Base-by-base conservation (phyloP, 257 asterid species). In the Perilla frutescens region DNA sequence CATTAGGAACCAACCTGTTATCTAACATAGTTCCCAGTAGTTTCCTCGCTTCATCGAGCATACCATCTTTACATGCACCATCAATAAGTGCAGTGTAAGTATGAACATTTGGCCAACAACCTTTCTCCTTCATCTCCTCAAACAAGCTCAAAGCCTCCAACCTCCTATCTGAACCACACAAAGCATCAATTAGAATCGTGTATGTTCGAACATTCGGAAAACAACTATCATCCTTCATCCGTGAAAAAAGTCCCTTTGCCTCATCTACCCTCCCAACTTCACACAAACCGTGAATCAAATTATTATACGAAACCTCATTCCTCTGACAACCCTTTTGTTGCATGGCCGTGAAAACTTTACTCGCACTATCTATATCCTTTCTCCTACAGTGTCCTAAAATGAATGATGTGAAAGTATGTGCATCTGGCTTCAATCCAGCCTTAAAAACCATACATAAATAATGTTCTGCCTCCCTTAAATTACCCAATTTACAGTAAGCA, bases 341-440 rank as follows among this genome's bases (percentile, higher is more conserved):
- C 96, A 91, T 91, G 12, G 62, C 66, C 74, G 37, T 31, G 76
- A 89, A 89, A 72, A 89, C 73, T 55, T 71, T 72, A 54, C 29
- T 54, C 2, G 90, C 97, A 65, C 78, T 80, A 76, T 81, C 81
- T 13, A 87, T 67, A 81, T 91, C 89, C 49, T 80, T 87, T 66
- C 75, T 87, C 85, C 87, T 85, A 71, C 97, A 91, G 73, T 91
- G 83, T 8, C 97, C 97, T 37, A 89, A 80, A 74, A 91, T 87
- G 69, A 91, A 87, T 4, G 96, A 91, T 4, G 97, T 87, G 69
- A 81, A 89, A 0, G 96, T 89, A 72, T 91, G 92, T 2, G 91
- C 80, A 79, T 89, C 93, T 0, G 96, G 96, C 76, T 68, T 83
- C 82, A 87, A 80, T 45, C 93, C 88, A 3, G 88, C 90, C 77